Percentiles rank a stretch among this genome's conserved stretches.
phyloP scores from a whole-genome alignment of 139 green algal species.

The Protoeuglena noctilucae region DNA sequence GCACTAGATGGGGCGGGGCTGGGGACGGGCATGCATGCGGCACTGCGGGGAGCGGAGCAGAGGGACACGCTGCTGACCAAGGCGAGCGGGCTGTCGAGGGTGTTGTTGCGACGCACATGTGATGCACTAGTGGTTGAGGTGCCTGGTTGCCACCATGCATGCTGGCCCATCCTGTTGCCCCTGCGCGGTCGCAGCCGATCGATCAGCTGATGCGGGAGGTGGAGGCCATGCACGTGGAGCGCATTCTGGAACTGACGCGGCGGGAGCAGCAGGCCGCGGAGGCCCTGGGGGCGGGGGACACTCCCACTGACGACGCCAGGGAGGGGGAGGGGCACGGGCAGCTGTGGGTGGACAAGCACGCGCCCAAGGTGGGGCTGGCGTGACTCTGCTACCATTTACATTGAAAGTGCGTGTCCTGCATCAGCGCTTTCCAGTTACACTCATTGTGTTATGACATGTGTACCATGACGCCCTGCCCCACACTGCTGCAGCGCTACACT shows the following conservation, averaged over 20 bases:
- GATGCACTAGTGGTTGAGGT: too few species aligned
- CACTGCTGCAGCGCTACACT: conserved; percentile 46
- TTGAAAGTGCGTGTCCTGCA: too few species aligned
- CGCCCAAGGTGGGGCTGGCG: too few species aligned
- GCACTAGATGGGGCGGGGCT: not conserved
- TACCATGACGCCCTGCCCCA: too few species aligned
- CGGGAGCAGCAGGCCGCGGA: not conserved
- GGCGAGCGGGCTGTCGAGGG: not conserved
- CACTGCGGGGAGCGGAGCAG: not conserved
- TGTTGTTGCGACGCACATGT: too few species aligned
- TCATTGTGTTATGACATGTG: too few species aligned
- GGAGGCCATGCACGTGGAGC: conserved; percentile 13
- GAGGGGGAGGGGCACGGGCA: not conserved
- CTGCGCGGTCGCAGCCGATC: conserved; percentile 5
- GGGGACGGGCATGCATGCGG: not conserved
- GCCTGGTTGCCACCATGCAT: too few species aligned
- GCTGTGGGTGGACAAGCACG: conserved; percentile 87
- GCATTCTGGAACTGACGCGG: conserved; percentile 10
- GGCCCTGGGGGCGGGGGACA: not conserved
- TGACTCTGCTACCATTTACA: too few species aligned
- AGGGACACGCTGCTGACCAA: not conserved
- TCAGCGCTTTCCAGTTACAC: too few species aligned
- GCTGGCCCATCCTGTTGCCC: too few species aligned
- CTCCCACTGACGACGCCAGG: not conserved
- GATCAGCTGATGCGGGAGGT: conserved; percentile 11